Conservation (phyloP, 2,329 filamentous ascomycete genomes). For the Drechmeria coniospora region DNA sequence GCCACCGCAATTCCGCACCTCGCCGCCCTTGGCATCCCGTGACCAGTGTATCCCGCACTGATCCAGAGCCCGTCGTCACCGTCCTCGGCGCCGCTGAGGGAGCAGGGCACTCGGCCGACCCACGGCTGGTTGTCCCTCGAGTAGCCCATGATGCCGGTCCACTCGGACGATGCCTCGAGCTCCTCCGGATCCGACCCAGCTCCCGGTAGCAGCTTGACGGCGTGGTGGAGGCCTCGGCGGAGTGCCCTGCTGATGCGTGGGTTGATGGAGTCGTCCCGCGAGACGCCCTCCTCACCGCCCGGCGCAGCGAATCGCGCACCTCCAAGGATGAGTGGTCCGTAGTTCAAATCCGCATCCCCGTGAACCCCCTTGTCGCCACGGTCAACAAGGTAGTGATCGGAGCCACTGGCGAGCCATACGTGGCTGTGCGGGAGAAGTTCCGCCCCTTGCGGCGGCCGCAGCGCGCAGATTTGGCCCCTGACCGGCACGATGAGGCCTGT, state of each 20-base stretch:
- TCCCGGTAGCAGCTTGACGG: conserved; percentile 24
- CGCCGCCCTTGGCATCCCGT: conserved; percentile 64
- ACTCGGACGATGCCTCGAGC: conserved; percentile 43
- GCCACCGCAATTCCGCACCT: conserved; percentile 49
- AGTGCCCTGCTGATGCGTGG: conserved; percentile 39
- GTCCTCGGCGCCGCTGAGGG: conserved; percentile 26
- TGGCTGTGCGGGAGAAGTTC: conserved; percentile 40
- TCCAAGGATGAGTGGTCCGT: conserved; percentile 49
- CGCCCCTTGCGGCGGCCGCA: conserved; percentile 36
- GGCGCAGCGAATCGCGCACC: conserved; percentile 47
- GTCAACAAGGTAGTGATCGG: conserved; percentile 62
- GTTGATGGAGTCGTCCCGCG: conserved; percentile 44
- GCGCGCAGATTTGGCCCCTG: conserved; percentile 55
- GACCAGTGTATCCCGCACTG: conserved; percentile 53
- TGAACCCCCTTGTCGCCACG: conserved; percentile 27
- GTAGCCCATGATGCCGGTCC: conserved; percentile 73
- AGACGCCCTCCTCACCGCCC: conserved; percentile 33
- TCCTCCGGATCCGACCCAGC: conserved; percentile 22
- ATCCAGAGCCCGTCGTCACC: conserved; percentile 39
- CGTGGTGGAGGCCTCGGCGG: conserved; percentile 23
- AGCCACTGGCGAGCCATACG: conserved; percentile 38
- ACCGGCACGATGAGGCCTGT: conserved; percentile 61
- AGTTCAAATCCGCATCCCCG: conserved; percentile 8
- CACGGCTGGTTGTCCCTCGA: conserved; percentile 52
- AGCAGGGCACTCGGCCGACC: conserved; percentile 50